A percentile compares a stretch with the other conserved stretches of the same genome.
These are phyloP conservation scores for Miscanthus lutarioriparius DNA, from an alignment of 176 grass and related monocot species.

Conservation along the genomic window DNA sequence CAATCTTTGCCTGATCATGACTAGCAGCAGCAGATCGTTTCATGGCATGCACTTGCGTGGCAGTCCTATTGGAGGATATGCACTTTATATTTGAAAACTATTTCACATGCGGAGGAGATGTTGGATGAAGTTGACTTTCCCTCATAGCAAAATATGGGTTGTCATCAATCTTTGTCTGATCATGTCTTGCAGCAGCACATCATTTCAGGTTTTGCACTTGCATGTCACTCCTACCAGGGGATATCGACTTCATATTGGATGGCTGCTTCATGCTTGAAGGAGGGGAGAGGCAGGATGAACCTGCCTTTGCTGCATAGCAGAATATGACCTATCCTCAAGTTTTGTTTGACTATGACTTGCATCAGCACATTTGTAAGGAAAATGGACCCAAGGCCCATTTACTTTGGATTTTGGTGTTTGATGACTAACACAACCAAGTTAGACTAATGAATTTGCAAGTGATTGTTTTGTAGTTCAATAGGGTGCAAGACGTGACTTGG, in stretches of 20 bases:
- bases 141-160: not conserved
- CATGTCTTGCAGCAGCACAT: slow-evolving; percentile 15
- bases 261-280: not conserved
- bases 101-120: slow-evolving; percentile 16
- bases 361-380: too few species aligned
- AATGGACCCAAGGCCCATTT: too few species aligned
- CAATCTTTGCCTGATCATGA: slow-evolving; percentile 15
- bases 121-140: not conserved
- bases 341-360: slow-evolving; percentile 21
- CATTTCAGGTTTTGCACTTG: slow-evolving; percentile 19
- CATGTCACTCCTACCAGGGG: slow-evolving; percentile 6
- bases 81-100: not conserved
- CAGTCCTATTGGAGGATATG: slow-evolving; percentile 14
- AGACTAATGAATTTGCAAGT: too few species aligned
- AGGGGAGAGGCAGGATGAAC: slow-evolving; percentile 8
- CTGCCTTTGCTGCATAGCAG: not conserved
- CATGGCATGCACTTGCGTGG: not conserved
- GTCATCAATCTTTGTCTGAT: slow-evolving; percentile 20
- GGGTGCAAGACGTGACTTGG: too few species aligned
- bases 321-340: not conserved
- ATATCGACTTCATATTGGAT: not conserved
- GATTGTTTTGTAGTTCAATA: too few species aligned
- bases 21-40: slow-evolving; percentile 16
- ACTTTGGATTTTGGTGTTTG: too few species aligned
- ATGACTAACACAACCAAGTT: too few species aligned